Evolutionary conservation across 2,329 filamentous ascomycete genomes (phyloP).

Genomic region (Grosmannia clavigera): DNA sequence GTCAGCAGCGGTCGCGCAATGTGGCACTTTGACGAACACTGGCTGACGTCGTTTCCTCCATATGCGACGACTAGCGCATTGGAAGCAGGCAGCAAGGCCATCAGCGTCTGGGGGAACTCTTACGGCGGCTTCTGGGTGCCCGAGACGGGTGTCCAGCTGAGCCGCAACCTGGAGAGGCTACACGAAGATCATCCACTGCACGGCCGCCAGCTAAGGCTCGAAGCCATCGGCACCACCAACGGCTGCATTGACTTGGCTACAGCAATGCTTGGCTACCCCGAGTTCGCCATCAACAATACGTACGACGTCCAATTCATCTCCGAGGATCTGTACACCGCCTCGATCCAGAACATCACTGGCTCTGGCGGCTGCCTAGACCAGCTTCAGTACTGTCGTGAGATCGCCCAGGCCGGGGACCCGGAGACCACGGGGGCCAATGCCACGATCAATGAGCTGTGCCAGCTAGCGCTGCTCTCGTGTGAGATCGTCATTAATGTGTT

Average conservation of each 20-base stretch:
- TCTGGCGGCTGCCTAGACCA: constrained; percentile 4
- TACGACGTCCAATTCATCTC: constrained; percentile 17
- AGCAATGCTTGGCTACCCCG: constrained; percentile 30
- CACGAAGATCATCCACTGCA: constrained; percentile 22
- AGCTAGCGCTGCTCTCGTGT: not conserved
- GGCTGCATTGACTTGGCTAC: constrained; percentile 37
- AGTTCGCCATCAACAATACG: constrained; percentile 32
- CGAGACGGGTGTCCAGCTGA: constrained; percentile 40
- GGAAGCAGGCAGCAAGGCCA: constrained; percentile 26
- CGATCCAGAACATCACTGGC: not conserved
- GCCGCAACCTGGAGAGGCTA: constrained; percentile 45
- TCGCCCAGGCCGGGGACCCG: not conserved
- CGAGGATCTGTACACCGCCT: constrained; percentile 5
- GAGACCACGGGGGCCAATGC: constrained; percentile 5
- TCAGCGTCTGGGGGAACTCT: constrained; percentile 39
- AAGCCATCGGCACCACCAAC: constrained; percentile 38
- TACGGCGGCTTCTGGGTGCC: constrained; percentile 50
- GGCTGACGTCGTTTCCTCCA: not conserved
- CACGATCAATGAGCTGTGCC: constrained; percentile 9
- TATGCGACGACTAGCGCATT: constrained; percentile 28
- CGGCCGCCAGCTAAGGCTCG: not conserved
- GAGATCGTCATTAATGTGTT: not conserved
- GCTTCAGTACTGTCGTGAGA: constrained; percentile 1
- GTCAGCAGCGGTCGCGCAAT: constrained; percentile 5
- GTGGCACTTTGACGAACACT: not conserved